Evolutionary conservation across 768 basidiomycete species (phyloP).

Genomic region (Phylloporus scabripes): DNA sequence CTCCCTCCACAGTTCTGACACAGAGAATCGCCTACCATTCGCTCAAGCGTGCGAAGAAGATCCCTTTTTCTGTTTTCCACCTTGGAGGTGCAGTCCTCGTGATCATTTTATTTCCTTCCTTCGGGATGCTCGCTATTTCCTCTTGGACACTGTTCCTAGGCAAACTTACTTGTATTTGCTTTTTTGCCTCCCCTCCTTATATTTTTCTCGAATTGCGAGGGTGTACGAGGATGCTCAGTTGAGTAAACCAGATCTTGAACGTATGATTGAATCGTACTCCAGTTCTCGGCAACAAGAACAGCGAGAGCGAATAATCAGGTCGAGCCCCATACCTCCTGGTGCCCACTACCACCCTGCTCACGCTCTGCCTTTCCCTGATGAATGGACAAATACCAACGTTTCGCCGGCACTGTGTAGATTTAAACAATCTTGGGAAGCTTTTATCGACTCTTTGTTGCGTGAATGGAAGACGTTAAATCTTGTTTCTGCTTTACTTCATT

Average conservation of each 20-base stretch:
- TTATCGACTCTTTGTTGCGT: constrained; percentile 61
- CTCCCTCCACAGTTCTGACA: constrained; percentile 20
- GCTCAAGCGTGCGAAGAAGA: constrained; percentile 22
- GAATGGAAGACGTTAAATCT: constrained; percentile 78
- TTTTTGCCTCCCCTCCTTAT: constrained; percentile 69
- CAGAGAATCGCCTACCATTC: constrained; percentile 13
- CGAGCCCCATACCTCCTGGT: constrained; percentile 30
- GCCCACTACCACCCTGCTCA: constrained; percentile 12
- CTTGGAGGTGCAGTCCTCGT: constrained; percentile 9
- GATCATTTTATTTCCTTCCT: constrained; percentile 16
- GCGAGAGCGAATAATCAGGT: constrained; percentile 6
- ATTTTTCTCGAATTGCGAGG: constrained; percentile 71
- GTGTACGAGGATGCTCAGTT: constrained; percentile 77
- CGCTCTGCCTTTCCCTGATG: constrained; percentile 45
- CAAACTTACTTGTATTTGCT: constrained; percentile 44
- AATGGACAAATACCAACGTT: constrained; percentile 46
- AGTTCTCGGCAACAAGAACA: constrained; percentile 11
- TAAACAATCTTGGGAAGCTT: constrained; percentile 61
- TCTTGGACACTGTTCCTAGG: constrained; percentile 37
- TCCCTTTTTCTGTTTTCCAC: constrained; percentile 19
- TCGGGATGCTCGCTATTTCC: constrained; percentile 20
- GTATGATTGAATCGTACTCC: constrained; percentile 40
- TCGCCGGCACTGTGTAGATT: constrained; percentile 63
- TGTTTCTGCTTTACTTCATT: constrained; percentile 57
- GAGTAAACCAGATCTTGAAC: constrained; percentile 63